Conservation (phyloP, 202 grass and related monocot genomes). For the Musa balbisiana region DNA sequence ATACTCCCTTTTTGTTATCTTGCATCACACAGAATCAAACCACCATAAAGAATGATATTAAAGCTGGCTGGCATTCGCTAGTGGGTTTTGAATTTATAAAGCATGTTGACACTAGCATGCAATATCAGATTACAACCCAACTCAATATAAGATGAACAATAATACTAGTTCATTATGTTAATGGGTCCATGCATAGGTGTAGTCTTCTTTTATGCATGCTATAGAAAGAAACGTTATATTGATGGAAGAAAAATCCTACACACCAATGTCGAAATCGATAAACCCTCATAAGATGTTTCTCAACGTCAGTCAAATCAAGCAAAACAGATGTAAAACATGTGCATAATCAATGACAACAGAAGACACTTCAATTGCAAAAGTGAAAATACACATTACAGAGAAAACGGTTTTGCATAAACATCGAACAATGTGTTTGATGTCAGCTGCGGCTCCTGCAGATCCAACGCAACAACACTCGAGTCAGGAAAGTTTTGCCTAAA, state of each 20-base stretch:
- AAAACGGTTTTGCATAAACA: conserved; percentile 38
- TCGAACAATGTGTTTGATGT: conserved; percentile 35
- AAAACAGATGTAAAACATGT: neutral
- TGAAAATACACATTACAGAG: conserved; percentile 20
- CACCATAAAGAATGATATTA: too few relatives aligned
- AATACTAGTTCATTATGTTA: too few relatives aligned
- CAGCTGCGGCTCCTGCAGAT: conserved; percentile 40
- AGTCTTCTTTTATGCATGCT: too few relatives aligned
- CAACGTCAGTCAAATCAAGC: neutral
- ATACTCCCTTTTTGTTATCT: too few relatives aligned
- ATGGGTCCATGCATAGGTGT: too few relatives aligned
- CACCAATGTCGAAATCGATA: neutral
- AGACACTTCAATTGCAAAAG: neutral
- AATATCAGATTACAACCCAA: too few relatives aligned
- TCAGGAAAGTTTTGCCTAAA: too few relatives aligned
- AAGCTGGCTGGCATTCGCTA: too few relatives aligned
- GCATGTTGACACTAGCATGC: too few relatives aligned
- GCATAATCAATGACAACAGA: neutral
- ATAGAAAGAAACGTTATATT: neutral
- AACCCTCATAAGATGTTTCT: neutral
- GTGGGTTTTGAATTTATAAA: too few relatives aligned
- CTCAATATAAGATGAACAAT: too few relatives aligned
- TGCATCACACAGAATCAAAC: too few relatives aligned
- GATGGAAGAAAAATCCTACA: neutral
- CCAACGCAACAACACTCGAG: neutral